These are phyloP conservation scores for Hygrophoropsis aurantiaca DNA, from an alignment of 768 basidiomycete genomes.

Conservation along the genomic window DNA sequence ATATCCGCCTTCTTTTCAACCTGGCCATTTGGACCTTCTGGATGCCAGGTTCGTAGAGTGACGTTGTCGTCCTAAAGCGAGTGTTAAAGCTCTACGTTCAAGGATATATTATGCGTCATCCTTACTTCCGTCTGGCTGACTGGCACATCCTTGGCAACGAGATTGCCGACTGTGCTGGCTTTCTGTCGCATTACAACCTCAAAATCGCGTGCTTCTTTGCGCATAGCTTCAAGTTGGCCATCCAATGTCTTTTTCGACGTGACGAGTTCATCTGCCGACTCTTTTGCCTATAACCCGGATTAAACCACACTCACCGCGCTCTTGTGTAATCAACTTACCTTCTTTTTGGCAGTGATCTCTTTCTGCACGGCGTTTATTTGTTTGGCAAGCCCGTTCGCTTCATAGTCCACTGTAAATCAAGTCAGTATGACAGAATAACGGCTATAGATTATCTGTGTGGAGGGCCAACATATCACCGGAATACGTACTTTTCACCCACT, in stretches of 20 bases:
- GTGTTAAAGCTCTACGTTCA: not conserved
- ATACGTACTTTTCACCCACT: constrained; percentile 91
- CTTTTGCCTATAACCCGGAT: constrained; percentile 66
- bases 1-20: constrained; percentile 74
- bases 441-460: not conserved
- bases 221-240: constrained; percentile 71
- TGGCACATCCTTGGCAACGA: constrained; percentile 85
- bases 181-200: constrained; percentile 78
- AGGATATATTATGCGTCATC: not conserved
- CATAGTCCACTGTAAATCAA: constrained; percentile 71
- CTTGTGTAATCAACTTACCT: constrained; percentile 45
- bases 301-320: not conserved
- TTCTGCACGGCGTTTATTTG: constrained; percentile 91
- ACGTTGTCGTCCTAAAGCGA: constrained; percentile 81
- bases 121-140: constrained; percentile 86
- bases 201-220: constrained; percentile 74
- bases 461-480: constrained; percentile 3
- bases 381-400: constrained; percentile 74
- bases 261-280: constrained; percentile 86
- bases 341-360: constrained; percentile 91
- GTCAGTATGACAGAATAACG: constrained; percentile 1
- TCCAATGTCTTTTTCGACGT: constrained; percentile 84
- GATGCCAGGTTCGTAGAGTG: constrained; percentile 82
- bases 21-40: constrained; percentile 69
- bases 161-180: constrained; percentile 84